Evolutionary conservation across 2,329 filamentous ascomycete genomes (phyloP).

Genomic region (Xylaria sp.): DNA sequence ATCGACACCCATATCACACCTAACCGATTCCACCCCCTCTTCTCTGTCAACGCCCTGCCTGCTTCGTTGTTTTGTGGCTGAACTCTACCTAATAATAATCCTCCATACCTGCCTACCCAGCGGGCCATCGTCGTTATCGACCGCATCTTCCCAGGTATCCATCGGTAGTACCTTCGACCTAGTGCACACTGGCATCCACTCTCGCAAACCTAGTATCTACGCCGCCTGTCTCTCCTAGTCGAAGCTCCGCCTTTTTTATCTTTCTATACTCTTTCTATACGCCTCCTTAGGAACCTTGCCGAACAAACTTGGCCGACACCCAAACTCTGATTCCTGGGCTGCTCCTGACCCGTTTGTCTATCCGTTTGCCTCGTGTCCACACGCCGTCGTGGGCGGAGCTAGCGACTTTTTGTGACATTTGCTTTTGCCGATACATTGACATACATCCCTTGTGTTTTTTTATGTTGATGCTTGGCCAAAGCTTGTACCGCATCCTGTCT

Average conservation of each 20-base stretch:
- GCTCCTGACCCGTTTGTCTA: neutral
- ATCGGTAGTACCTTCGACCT: neutral
- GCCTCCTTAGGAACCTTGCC: neutral
- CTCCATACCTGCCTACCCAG: no score
- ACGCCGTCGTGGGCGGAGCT: no score
- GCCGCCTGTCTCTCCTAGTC: conserved; percentile 9
- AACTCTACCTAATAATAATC: no score
- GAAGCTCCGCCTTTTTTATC: conserved; percentile 5
- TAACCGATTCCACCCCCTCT: no score
- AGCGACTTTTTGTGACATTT: no score
- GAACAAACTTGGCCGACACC: neutral
- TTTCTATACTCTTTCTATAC: conserved; percentile 1
- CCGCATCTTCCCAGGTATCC: no score
- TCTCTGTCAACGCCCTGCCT: no score
- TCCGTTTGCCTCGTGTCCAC: no score
- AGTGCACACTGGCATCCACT: conserved; percentile 1
- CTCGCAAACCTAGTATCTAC: conserved; percentile 10
- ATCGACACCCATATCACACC: no score
- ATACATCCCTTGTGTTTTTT: neutral
- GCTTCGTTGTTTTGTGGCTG: no score
- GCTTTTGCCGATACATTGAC: no score
- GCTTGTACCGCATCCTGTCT: neutral
- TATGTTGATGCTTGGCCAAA: neutral
- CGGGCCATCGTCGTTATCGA: no score
- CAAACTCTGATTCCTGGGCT: neutral